These are phyloP conservation scores for Penicillium diatomitis DNA, from an alignment of 495 filamentous ascomycete species.

Conservation along the genomic window DNA sequence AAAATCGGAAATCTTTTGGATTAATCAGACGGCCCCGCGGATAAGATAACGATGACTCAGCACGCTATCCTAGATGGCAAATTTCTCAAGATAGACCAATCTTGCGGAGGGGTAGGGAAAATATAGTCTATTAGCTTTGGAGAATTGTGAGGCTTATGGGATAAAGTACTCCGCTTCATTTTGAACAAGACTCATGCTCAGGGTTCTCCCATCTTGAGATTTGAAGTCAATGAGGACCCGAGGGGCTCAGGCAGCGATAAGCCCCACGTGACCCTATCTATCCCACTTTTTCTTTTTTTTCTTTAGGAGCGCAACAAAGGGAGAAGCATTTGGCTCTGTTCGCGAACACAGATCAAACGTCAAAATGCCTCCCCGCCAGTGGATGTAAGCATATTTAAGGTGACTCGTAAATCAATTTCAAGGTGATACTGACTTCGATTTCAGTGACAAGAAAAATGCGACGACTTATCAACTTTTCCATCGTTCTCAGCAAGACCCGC, in stretches of 20 bases:
- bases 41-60: slow-evolving; percentile 28
- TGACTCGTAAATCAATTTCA: too few species aligned
- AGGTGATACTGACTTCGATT: slow-evolving; percentile 2
- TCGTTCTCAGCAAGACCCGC: slow-evolving; percentile 92
- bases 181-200: neutral
- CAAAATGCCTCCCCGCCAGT: slow-evolving; percentile 71
- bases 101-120: too few species aligned
- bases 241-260: slow-evolving; percentile 26
- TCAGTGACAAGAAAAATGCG: slow-evolving; percentile 87
- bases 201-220: neutral
- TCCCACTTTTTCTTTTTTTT: slow-evolving; percentile 27
- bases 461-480: slow-evolving; percentile 89
- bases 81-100: neutral
- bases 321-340: neutral
- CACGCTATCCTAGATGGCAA: neutral
- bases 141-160: too few species aligned
- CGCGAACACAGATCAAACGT: slow-evolving; percentile 3
- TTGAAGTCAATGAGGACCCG: slow-evolving; percentile 13
- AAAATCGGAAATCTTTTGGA: slow-evolving; percentile 27
- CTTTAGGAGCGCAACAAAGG: neutral
- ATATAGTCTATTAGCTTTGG: too few species aligned
- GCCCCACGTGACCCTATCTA: slow-evolving; percentile 29
- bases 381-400: slow-evolving; percentile 60
- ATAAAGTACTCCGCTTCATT: neutral
- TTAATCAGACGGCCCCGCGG: slow-evolving; percentile 16